Evolutionary conservation across 192 early-diverging fungal species (phyloP), one percentile per base, ranked within the genome.

Genomic region (Lobosporangium transversale): DNA sequence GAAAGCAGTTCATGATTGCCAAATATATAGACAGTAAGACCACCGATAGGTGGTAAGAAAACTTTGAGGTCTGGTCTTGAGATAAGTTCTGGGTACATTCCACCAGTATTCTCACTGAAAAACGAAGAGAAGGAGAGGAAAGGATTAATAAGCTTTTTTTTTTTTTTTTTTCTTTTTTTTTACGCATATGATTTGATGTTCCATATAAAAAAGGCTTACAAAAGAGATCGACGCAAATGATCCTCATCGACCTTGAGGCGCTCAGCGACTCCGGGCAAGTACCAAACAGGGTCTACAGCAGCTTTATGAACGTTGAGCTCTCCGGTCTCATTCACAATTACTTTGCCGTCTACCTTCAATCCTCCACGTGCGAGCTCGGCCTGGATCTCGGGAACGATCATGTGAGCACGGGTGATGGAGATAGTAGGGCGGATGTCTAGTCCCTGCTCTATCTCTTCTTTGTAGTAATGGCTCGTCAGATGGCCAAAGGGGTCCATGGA

Each of bases 81-180:
- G 67, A 97, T 92, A 49, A 97, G 88, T 65, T 97, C 96, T 0
- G 96, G 96, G 66, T 96, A 97, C 94, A 95, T 94, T 54, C 96
- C 96, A 40, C 94, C 95, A 11, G 93, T 94, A 66, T 96, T 94
- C 65, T 96, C 93, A 61, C 86, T 88, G 37, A 23, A 14, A 40
- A n/a, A n/a, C n/a, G n/a, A n/a, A n/a, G n/a, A n/a, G 8, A 37
- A 32, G 18, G 44, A 36, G 48, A 44, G 17, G 27, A 20, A 58
- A 58, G 17, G 58, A 48, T 11, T 18, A 26, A 53, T 73, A 1
- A 69, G 17, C n/a, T n/a, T n/a, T n/a, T n/a, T n/a, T n/a, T n/a
- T n/a, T n/a, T n/a, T n/a, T n/a, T n/a, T n/a, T n/a, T n/a, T n/a
- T n/a, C n/a, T n/a, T n/a, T n/a, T n/a, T n/a, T n/a, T n/a, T n/a